These are phyloP conservation scores for Kodamaea neixiangensis DNA, from an alignment of 805 yeast species.

Conservation along the genomic window DNA sequence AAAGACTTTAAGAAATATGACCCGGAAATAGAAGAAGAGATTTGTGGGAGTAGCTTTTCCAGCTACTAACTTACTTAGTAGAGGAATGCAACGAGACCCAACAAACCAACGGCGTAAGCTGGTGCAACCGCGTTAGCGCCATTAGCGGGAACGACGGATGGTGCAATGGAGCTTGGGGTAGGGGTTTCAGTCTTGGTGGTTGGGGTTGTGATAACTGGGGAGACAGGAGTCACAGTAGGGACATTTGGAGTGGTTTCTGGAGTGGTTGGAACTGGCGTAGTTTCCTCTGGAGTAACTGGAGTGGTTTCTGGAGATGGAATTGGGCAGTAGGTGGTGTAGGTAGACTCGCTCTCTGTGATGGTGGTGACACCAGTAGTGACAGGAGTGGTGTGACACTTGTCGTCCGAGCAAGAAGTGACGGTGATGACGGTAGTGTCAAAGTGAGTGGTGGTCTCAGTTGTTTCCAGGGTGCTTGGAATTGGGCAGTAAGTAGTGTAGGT, in stretches of 20 bases:
- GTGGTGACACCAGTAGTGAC: constrained; percentile 26
- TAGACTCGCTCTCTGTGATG: constrained; percentile 20
- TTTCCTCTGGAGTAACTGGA: constrained; percentile 11
- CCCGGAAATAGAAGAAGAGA: constrained; percentile 4
- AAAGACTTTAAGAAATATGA: not conserved
- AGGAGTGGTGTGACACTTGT: constrained; percentile 22
- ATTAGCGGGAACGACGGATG: constrained; percentile 11
- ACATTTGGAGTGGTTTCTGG: not conserved
- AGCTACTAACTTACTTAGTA: constrained; percentile 11
- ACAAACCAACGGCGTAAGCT: constrained; percentile 16
- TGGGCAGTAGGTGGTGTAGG: constrained; percentile 24
- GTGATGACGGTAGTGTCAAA: constrained; percentile 25
- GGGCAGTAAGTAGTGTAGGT: constrained; percentile 42
- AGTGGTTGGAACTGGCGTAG: constrained; percentile 15
- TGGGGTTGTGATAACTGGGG: constrained; percentile 9
- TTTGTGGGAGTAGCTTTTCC: constrained; percentile 1
- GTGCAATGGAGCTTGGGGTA: constrained; percentile 9
- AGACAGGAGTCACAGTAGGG: constrained; percentile 3
- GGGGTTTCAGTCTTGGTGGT: constrained; percentile 12
- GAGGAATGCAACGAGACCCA: constrained; percentile 18
- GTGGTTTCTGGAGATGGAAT: constrained; percentile 12
- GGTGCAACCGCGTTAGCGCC: constrained; percentile 12
- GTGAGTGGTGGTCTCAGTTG: constrained; percentile 10
- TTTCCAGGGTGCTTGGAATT: constrained; percentile 13
- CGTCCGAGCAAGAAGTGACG: constrained; percentile 29